Conservation (phyloP, 108 stramenopile genomes). For the Cyclotella baltica region DNA sequence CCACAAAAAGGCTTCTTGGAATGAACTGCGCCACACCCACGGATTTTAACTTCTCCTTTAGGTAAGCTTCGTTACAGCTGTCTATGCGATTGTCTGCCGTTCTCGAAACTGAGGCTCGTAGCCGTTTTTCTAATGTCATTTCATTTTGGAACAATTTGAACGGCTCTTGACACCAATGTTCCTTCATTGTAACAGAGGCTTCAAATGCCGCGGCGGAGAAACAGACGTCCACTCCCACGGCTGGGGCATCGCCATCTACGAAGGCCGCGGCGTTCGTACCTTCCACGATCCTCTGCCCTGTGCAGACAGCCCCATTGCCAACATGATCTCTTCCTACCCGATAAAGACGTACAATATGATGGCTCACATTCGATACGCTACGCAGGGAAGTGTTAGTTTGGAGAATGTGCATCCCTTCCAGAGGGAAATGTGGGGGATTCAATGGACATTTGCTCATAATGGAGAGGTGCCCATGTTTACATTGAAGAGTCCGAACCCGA, state of each 20-base stretch:
- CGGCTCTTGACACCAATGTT: background rate
- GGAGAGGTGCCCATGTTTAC: conserved; percentile 88
- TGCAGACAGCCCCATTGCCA: conserved; percentile 73
- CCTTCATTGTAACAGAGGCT: conserved; percentile 37
- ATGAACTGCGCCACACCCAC: conserved; percentile 83
- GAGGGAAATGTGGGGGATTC: conserved; percentile 88
- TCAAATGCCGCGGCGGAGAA: conserved; percentile 78
- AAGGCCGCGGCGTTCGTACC: conserved; percentile 79
- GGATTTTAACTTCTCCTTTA: conserved; percentile 84
- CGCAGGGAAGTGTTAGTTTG: conserved; percentile 73
- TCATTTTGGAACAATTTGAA: no score
- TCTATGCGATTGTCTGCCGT: background rate
- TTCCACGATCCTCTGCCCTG: conserved; percentile 83
- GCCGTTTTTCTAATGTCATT: background rate
- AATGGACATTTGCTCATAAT: conserved; percentile 90
- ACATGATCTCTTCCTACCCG: conserved; percentile 75
- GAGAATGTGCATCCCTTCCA: conserved; percentile 95
- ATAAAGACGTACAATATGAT: conserved; percentile 89
- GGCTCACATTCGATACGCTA: conserved; percentile 92
- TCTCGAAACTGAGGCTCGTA: background rate
- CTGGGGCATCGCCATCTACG: conserved; percentile 87
- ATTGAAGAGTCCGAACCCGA: conserved; percentile 21
- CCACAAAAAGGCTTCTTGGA: conserved; percentile 55
- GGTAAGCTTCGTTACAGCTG: conserved; percentile 5
- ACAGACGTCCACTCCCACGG: conserved; percentile 88